Base-by-base conservation (phyloP, 192 early-diverging fungal species). In the Coemansia reversa region DNA sequence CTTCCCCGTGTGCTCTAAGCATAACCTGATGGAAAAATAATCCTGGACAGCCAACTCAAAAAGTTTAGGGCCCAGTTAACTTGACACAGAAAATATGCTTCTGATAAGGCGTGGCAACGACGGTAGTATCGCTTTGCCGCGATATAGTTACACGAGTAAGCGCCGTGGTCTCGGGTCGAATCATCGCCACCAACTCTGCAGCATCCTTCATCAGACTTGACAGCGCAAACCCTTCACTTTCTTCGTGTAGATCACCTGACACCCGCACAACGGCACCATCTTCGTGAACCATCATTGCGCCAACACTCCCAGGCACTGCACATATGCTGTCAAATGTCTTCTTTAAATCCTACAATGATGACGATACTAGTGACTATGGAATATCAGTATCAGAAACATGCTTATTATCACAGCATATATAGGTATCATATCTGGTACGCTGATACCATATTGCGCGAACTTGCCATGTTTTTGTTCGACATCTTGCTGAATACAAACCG, bases 271-370 rank as follows among this genome's bases (percentile, higher is more conserved):
- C 66, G 23, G 74, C 59, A 7, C 78, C 78, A n/a, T 74, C 72
- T 5, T 80, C 78, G 16, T 69, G 69, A 11, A 75, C 61, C 78
- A 80, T 80, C 30, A 80, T 63, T 2, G 78, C 78, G 2, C 78
- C 78, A 14, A 64, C 22, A 55, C 78, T 80, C 4, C 72, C 78
- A 0, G 68, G 69, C 16, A 80, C 51, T 12, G 72, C 63, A 30
- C 78, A 80, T 28, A 80, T 75, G 33, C 61, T 65, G 63, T 80
- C 78, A 48, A 80, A 80, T 6, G 66, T 72, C 65, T 70, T 80
- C 59, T 80, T 80, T 59, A 75, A 45, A 29, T 75, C 76, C 76
- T 70, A 70, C 23, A 25, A 5, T 53, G 14, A 53, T 16, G 7
- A 32, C 6, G 7, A 39, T 48, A 51, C 3, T 23, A 14, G 22